phyloP scores from a whole-genome alignment of 352 stramenopile species.

The Globisporangium canariense region DNA sequence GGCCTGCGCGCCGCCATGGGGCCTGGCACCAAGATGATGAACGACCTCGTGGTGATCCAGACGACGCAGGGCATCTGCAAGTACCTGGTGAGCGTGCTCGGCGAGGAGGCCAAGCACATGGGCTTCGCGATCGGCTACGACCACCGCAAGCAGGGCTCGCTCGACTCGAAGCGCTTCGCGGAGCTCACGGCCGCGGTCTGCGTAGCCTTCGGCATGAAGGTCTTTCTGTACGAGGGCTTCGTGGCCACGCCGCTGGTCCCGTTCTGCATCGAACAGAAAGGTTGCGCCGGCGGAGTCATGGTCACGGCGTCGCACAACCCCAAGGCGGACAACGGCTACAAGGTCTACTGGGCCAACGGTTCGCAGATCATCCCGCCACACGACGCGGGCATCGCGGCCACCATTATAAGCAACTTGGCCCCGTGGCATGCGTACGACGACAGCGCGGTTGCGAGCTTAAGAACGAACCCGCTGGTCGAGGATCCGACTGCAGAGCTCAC shows the following conservation, averaged over 20 bases:
- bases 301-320: slow-evolving; percentile 98
- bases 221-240: slow-evolving; percentile 89
- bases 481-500: slow-evolving; percentile 72
- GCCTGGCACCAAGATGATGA: slow-evolving; percentile 86
- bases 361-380: slow-evolving; percentile 97
- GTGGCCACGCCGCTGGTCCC: slow-evolving; percentile 96
- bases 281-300: slow-evolving; percentile 88
- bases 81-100: slow-evolving; percentile 79
- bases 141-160: slow-evolving; percentile 66
- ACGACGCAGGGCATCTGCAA: slow-evolving; percentile 89
- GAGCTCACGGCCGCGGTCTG: slow-evolving; percentile 83
- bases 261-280: slow-evolving; percentile 78
- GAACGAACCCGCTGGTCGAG: slow-evolving; percentile 42
- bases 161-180: slow-evolving; percentile 89
- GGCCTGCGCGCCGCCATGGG: slow-evolving; percentile 89
- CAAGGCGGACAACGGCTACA: slow-evolving; percentile 98
- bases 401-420: slow-evolving; percentile 89
- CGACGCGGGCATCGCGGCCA: slow-evolving; percentile 90
- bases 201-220: slow-evolving; percentile 77
- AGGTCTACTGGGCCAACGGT: slow-evolving; percentile 94
- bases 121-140: slow-evolving; percentile 91
- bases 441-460: slow-evolving; percentile 30
- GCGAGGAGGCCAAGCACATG: slow-evolving; percentile 63
- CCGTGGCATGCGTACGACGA: slow-evolving; percentile 81
- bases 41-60: slow-evolving; percentile 92